Evolutionary conservation across 2,329 filamentous ascomycete species (phyloP).

Genomic region (Xylariaceae sp.): DNA sequence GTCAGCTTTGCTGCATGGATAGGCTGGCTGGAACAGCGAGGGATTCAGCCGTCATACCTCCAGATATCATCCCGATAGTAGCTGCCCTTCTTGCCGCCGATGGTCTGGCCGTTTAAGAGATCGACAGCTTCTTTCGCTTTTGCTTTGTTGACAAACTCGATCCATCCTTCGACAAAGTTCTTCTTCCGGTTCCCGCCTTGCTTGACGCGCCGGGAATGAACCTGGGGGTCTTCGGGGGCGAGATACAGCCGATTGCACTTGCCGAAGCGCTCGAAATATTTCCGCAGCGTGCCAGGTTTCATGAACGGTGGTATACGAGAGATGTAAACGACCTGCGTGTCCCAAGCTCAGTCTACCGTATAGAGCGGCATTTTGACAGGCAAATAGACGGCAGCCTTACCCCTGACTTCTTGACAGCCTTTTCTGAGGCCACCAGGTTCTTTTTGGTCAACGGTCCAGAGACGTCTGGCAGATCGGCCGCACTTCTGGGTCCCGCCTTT

Average conservation of each 20-base stretch:
- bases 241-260: constrained; percentile 46
- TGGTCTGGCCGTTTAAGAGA: constrained; percentile 66
- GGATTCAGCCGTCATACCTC: constrained; percentile 40
- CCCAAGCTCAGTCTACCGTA: too few relatives aligned
- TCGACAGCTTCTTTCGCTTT: constrained; percentile 72
- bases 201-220: constrained; percentile 58
- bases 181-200: constrained; percentile 77
- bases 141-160: constrained; percentile 70
- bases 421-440: constrained; percentile 58
- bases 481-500: constrained; percentile 21
- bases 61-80: constrained; percentile 84
- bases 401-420: constrained; percentile 63
- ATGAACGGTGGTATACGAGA: constrained; percentile 78
- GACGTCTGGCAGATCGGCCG: constrained; percentile 37
- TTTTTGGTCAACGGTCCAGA: constrained; percentile 54
- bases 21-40: too few relatives aligned
- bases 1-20: neutral
- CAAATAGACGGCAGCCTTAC: too few relatives aligned
- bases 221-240: constrained; percentile 43
- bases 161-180: constrained; percentile 78
- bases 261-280: constrained; percentile 56
- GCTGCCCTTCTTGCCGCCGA: constrained; percentile 75
- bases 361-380: too few relatives aligned
- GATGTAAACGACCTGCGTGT: constrained; percentile 77
- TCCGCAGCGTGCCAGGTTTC: constrained; percentile 55